phyloP scores from a whole-genome alignment of 75 land plant species.

The Cryptomeria japonica region DNA sequence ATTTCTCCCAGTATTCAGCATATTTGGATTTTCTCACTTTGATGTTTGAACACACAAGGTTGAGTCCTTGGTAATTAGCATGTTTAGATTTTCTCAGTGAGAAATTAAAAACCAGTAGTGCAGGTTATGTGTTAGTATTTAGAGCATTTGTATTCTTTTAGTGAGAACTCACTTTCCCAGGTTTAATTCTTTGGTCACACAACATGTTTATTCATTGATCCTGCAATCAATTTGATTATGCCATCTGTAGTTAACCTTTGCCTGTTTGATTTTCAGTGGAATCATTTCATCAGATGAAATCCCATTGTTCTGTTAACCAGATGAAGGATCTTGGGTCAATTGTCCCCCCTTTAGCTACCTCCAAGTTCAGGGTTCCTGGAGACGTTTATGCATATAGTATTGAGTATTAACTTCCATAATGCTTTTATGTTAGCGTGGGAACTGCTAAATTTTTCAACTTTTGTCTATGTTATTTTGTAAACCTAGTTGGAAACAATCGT shows the following conservation, averaged over 20 bases:
- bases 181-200: background rate
- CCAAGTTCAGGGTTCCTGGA: background rate
- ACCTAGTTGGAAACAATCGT: background rate
- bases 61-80: background rate
- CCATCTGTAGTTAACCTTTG: background rate
- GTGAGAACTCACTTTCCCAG: background rate
- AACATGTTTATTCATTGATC: background rate
- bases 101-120: too few relatives aligned
- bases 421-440: background rate
- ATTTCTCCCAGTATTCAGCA: background rate
- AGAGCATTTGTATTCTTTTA: too few relatives aligned
- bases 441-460: background rate
- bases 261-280: background rate
- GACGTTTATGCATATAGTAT: background rate
- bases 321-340: background rate
- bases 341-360: background rate
- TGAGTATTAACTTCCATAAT: background rate
- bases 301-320: too few relatives aligned
- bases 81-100: too few relatives aligned
- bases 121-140: too few relatives aligned
- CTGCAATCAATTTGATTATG: background rate
- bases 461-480: background rate
- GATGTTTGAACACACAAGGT: background rate
- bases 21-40: background rate
- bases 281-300: background rate